phyloP scores from a whole-genome alignment of 2,329 filamentous ascomycete species.

The Dactylellina drechsleri region DNA sequence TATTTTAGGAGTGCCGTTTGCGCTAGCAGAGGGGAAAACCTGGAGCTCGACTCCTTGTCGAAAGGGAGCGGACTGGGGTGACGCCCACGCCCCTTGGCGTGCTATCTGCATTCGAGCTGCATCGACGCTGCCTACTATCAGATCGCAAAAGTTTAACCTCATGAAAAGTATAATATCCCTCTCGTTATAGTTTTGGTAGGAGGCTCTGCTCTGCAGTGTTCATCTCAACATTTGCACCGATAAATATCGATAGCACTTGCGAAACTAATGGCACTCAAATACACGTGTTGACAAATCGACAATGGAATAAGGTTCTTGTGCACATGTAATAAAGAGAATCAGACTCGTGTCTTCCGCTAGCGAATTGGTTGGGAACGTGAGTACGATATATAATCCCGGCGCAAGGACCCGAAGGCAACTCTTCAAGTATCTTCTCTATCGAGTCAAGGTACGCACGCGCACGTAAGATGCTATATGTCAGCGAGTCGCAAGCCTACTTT shows the following conservation, averaged over 20 bases:
- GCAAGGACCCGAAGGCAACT: neutral
- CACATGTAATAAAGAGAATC: conserved; percentile 9
- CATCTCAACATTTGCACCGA: too few species aligned
- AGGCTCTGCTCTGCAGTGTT: too few species aligned
- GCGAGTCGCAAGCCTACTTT: neutral
- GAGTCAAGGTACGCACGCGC: neutral
- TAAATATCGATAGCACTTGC: too few species aligned
- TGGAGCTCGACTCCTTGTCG: conserved; percentile 9
- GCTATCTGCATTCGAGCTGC: conserved; percentile 1
- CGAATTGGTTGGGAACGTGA: neutral
- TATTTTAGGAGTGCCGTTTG: conserved; percentile 19
- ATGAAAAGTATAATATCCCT: conserved; percentile 2
- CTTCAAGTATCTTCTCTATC: conserved; percentile 1
- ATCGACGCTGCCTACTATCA: neutral
- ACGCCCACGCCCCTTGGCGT: too few species aligned
- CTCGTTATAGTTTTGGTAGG: too few species aligned
- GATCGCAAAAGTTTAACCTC: conserved; percentile 6
- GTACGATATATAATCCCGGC: conserved; percentile 8
- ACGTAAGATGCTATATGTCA: conserved; percentile 7
- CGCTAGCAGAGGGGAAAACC: conserved; percentile 1
- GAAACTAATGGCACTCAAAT: too few species aligned
- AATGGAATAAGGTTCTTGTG: neutral
- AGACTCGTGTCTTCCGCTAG: neutral
- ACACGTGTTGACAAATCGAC: conserved; percentile 17
- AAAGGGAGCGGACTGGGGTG: neutral